A percentile compares a stretch with the other conserved stretches of the same genome.
phyloP scores from a whole-genome alignment of 805 yeast genomes.

The Kazachstania martiniae region DNA sequence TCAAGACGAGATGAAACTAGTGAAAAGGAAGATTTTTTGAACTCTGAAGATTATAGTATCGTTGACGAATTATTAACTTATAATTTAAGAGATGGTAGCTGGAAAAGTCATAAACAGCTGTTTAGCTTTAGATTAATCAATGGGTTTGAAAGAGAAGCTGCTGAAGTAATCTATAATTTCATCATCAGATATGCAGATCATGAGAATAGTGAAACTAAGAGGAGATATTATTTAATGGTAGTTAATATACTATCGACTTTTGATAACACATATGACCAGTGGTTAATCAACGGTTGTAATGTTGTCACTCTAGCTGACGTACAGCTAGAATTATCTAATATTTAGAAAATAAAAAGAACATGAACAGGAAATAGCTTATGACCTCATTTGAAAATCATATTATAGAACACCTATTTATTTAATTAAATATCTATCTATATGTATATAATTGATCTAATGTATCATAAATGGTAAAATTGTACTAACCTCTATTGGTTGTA shows the following conservation, averaged over 20 bases:
- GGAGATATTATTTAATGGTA: conserved; percentile 17
- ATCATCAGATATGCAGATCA: conserved; percentile 3
- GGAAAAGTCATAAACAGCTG: conserved; percentile 17
- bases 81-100: conserved; percentile 8
- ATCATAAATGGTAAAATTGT: neutral
- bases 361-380: neutral
- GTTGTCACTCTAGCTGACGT: conserved; percentile 22
- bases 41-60: conserved; percentile 16
- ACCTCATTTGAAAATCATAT: neutral
- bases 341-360: conserved; percentile 1
- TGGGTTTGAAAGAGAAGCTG: conserved; percentile 22
- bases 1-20: conserved; percentile 3
- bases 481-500: conserved; percentile 52
- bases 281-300: conserved; percentile 22
- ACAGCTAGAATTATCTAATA: conserved; percentile 9
- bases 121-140: conserved; percentile 23
- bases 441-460: conserved; percentile 1
- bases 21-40: conserved; percentile 7
- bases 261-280: conserved; percentile 17
- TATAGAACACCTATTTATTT: neutral
- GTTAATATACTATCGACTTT: conserved; percentile 21
- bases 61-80: conserved; percentile 16
- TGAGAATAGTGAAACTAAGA: conserved; percentile 6
- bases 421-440: too few relatives aligned
- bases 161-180: conserved; percentile 19